Base-by-base conservation (phyloP, 1,284 basidiomycete genomes). In the Trichosporon ovoides region DNA sequence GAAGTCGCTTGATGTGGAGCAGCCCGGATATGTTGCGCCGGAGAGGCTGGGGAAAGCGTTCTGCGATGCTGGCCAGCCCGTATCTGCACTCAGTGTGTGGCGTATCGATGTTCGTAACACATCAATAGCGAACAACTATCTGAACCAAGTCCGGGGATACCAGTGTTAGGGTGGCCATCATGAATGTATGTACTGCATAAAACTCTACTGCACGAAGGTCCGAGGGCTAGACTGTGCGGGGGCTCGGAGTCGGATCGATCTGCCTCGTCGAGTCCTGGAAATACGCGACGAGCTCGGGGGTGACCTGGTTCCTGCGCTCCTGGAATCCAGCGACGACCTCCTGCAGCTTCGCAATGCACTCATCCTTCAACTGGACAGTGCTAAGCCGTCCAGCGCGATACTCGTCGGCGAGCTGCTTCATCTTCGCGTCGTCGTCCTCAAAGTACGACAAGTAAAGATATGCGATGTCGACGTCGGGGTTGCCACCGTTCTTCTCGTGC, bases 371-470 rank as follows among this genome's bases (percentile, higher is more conserved):
- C 76, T 98, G 87, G 10, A 93, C 91, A 0, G 94, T 97, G 57
- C 96, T 81, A 62, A 99, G 75, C 36, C 83, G 84, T 0, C 96
- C 96, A 13, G 88, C 84, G 19, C 92, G 86, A 79, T 99, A 99
- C 61, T 95, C 91, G 78, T 84, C 83, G 36, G 86, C 91, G 57
- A 97, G 77, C 68, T 81, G 81, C 64, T 83, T 84, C 66, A 96
- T 81, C 78, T 92, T 88, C 24, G 85, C 88, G 63, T 98, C 96
- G 69, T 96, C 90, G 4, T 98, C 94, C 72, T 97, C 80, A 78
- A 98, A 97, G 83, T 98, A 98, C n/a, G 85, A 84, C 63, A 98
- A 76, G 77, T 97, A 98, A 78, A 98, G 94, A 79, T 91, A 98
- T 56, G 89, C 83, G 58, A 99, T 91, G 77, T 99, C 96, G 35